Base-by-base conservation (phyloP, 495 filamentous ascomycete genomes). In the Podospora tetraspora region DNA sequence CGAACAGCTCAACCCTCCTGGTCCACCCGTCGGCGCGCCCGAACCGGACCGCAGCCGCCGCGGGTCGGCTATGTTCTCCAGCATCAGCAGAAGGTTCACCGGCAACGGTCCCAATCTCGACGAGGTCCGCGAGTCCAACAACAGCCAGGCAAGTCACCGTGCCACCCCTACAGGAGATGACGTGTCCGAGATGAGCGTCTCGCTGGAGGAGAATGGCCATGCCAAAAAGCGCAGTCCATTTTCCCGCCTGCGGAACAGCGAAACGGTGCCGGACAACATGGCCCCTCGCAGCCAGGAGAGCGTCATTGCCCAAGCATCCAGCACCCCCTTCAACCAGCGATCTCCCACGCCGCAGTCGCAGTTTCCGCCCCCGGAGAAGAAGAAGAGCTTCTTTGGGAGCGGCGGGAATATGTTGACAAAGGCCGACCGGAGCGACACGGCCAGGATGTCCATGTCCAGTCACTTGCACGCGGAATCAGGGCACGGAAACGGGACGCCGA, bases 61-160 rank as follows among this genome's bases (percentile, higher is more conserved):
- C 1, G 77, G 78, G 66, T 82, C 81, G 29, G 76, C 75, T 34
- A 64, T 80, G 60, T 80, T 80, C 61, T 74, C 73, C 12, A 76
- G 78, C 16, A 67, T 82, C 57, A 71, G 76, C 10, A 76, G 74
- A 13, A 69, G 72, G 10, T 61, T 79, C 7, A 75, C 72, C 8
- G 75, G 79, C 6, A 70, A 67, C 22, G 71, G 72, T 11, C n/a
- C 69, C 9, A 77, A 32, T 12, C 10, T 27, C 77, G 77, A 25
- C 73, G 75, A 25, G 43, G 69, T 30, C 62, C 74, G 34, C 25
- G 71, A 13, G 62, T 64, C 16, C 57, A 68, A 3, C 62, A 70
- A 25, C 63, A 64, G 66, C 72, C 65, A n/a, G 69, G 25, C n/a
- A 52, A 52, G 43, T 52, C 43, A 52, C 7, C 43, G 43, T 12